These are phyloP conservation scores for Metschnikowia amazonensis DNA, from an alignment of 805 yeast species.

Conservation along the genomic window DNA sequence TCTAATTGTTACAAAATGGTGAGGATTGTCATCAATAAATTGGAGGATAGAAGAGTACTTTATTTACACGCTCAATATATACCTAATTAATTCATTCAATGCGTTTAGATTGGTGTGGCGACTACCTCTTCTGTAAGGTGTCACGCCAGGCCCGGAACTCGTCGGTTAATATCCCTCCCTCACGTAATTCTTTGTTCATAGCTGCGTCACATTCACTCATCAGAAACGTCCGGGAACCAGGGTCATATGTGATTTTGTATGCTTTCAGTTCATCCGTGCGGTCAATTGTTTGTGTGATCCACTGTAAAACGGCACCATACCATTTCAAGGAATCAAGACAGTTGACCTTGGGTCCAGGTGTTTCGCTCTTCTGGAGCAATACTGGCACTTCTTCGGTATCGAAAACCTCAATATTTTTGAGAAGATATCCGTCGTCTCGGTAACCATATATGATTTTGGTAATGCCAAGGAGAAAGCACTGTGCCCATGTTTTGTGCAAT, in stretches of 20 bases:
- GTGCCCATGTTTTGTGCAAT: constrained; percentile 85
- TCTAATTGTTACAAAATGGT: too few relatives aligned
- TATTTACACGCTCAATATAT: background rate
- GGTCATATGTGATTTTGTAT: constrained; percentile 55
- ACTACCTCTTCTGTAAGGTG: constrained; percentile 6
- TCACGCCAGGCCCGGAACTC: constrained; percentile 36
- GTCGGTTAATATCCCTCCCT: constrained; percentile 21
- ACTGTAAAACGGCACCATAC: constrained; percentile 79
- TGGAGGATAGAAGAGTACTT: too few relatives aligned
- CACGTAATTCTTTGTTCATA: constrained; percentile 21
- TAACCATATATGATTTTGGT: constrained; percentile 82
- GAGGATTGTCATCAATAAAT: too few relatives aligned
- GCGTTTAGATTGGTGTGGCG: background rate
- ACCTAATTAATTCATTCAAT: too few relatives aligned
- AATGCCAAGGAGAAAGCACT: constrained; percentile 83
- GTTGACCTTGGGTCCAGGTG: constrained; percentile 47
- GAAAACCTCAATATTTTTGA: constrained; percentile 69
- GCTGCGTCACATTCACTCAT: constrained; percentile 44
- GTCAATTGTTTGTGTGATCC: constrained; percentile 58
- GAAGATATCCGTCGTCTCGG: constrained; percentile 65
- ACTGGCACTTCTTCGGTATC: constrained; percentile 77
- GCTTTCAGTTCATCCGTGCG: constrained; percentile 47
- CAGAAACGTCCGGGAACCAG: constrained; percentile 49
- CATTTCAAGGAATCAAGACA: constrained; percentile 80
- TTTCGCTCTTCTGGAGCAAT: constrained; percentile 51